Percentiles rank a stretch among this genome's conserved stretches.
Conservation (phyloP, 1,284 basidiomycete species). For the Ustilago esculenta region DNA sequence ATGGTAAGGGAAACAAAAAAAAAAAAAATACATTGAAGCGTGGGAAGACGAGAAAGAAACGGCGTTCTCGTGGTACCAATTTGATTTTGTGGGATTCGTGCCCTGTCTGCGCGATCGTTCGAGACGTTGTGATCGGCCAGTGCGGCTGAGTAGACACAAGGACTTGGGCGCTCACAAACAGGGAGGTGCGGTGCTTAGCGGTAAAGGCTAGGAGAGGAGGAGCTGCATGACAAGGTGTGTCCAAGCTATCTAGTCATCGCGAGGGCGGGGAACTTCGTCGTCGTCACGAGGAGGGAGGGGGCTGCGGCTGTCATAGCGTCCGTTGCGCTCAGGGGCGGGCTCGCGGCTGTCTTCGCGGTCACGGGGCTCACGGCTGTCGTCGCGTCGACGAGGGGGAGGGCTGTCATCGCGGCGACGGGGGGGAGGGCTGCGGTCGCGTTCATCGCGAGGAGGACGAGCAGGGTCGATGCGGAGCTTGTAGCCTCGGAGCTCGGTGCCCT, state of each 20-base stretch:
- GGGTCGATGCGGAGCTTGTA: constrained; percentile 64
- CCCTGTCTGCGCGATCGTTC: too few species aligned
- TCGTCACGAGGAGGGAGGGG: constrained; percentile 51
- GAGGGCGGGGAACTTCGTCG: constrained; percentile 45
- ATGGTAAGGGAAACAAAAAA: constrained; percentile 8
- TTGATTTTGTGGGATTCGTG: too few species aligned
- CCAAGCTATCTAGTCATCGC: constrained; percentile 28
- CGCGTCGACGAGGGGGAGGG: constrained; percentile 40
- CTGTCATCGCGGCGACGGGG: constrained; percentile 49
- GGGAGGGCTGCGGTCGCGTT: constrained; percentile 58
- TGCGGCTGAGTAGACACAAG: too few species aligned
- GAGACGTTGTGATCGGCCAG: too few species aligned
- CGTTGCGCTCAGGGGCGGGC: constrained; percentile 43
- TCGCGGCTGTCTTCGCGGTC: constrained; percentile 53
- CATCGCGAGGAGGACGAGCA: constrained; percentile 42
- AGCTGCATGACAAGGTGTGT: too few species aligned
- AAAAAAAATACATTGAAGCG: constrained; percentile 14
- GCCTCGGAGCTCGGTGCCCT: constrained; percentile 64
- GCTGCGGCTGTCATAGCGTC: constrained; percentile 54
- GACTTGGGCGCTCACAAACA: too few species aligned
- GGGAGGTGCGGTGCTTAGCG: too few species aligned
- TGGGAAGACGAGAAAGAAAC: not conserved
- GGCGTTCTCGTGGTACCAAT: too few species aligned
- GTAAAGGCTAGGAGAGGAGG: too few species aligned
- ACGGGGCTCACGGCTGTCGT: constrained; percentile 33